phyloP scores from a whole-genome alignment of 352 stramenopile genomes.

The Phytophthora pinifolia region DNA sequence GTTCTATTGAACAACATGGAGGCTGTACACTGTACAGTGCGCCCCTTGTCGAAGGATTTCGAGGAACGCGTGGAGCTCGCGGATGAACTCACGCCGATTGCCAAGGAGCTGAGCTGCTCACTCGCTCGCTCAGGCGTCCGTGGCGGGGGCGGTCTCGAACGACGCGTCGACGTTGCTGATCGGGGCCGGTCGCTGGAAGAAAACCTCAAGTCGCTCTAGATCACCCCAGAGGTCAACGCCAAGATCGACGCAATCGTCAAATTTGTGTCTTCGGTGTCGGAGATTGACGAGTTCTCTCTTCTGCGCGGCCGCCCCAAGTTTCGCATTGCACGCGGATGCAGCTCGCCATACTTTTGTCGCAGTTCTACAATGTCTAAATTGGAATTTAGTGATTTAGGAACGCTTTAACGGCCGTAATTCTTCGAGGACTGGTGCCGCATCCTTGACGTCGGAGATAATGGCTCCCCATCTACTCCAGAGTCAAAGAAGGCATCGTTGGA shows the following conservation, averaged over 20 bases:
- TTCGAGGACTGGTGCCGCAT: conserved; percentile 33
- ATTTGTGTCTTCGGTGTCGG: not conserved
- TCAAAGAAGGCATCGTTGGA: conserved; percentile 34
- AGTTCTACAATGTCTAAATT: not conserved
- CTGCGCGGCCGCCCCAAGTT: not conserved
- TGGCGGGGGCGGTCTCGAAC: conserved; percentile 58
- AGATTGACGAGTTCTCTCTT: not conserved
- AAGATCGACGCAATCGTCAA: conserved; percentile 9
- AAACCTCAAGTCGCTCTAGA: conserved; percentile 12
- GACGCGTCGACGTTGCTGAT: conserved; percentile 54
- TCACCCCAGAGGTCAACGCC: conserved; percentile 12
- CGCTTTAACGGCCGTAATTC: conserved; percentile 11
- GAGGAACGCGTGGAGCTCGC: conserved; percentile 22
- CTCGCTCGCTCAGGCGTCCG: conserved; percentile 27
- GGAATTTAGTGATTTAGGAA: not conserved
- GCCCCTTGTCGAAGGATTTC: conserved; percentile 4
- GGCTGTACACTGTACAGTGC: too few species aligned
- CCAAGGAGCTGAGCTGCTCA: conserved; percentile 30
- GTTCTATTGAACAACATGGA: too few species aligned
- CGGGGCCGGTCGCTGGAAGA: conserved; percentile 35
- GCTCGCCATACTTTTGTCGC: not conserved
- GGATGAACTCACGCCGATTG: conserved; percentile 37
- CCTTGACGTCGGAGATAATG: conserved; percentile 29
- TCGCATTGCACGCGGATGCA: too few species aligned
- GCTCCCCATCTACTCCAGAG: conserved; percentile 30